Evolutionary conservation across 2,329 filamentous ascomycete genomes (phyloP).

Genomic region (Gaeumannomyces tritici): DNA sequence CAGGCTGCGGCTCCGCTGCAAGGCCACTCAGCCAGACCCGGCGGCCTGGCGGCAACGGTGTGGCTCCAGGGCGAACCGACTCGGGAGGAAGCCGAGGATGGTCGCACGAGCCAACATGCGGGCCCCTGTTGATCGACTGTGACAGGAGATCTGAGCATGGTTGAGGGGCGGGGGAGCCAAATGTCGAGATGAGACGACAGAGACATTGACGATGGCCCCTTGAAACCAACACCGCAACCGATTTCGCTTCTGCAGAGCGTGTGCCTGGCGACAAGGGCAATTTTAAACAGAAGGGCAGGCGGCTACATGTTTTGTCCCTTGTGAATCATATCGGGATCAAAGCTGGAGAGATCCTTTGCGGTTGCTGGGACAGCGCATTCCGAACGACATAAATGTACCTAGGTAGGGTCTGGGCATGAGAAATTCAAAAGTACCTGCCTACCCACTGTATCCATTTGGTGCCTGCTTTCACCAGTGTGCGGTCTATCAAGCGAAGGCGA

Average conservation of each 20-base stretch:
- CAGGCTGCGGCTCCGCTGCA: not conserved
- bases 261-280: not conserved
- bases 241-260: not conserved
- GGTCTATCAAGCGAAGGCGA: too few species aligned
- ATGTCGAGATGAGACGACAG: not conserved
- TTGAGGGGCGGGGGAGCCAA: too few species aligned
- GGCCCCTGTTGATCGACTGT: not conserved
- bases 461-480: too few species aligned
- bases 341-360: too few species aligned
- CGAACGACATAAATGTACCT: too few species aligned
- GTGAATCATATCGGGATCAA: too few species aligned
- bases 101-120: not conserved
- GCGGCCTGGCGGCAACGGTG: not conserved
- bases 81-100: not conserved
- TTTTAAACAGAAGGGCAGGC: too few species aligned
- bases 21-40: not conserved
- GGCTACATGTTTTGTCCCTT: too few species aligned
- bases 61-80: not conserved
- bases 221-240: not conserved
- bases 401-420: too few species aligned
- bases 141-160: not conserved
- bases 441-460: too few species aligned
- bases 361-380: too few species aligned
- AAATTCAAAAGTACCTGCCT: too few species aligned
- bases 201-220: not conserved